Evolutionary conservation across 495 filamentous ascomycete genomes (phyloP).

Genomic region (Hypoxylon lienhwacheense): DNA sequence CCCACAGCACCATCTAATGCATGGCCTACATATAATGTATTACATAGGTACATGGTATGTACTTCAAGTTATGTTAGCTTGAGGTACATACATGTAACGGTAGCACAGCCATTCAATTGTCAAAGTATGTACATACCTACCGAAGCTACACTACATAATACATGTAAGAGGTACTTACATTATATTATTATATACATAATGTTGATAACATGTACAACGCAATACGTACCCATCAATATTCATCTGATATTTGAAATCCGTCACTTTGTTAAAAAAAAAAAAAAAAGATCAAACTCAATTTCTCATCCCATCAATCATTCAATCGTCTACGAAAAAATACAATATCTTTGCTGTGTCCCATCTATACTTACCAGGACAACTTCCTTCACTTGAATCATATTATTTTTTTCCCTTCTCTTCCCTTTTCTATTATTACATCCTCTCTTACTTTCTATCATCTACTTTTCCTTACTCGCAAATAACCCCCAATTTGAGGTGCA

Average conservation of each 20-base stretch:
- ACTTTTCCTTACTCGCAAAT: background rate
- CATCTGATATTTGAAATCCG: conserved; percentile 13
- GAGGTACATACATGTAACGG: too few relatives aligned
- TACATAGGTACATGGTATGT: too few relatives aligned
- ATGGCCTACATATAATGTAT: too few relatives aligned
- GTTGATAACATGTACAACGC: conserved; percentile 2
- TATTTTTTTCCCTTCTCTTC: background rate
- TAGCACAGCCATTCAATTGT: conserved; percentile 12
- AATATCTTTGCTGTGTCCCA: background rate
- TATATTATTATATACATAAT: too few relatives aligned
- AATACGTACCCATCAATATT: conserved; percentile 16
- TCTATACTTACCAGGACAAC: background rate
- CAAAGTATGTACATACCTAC: background rate
- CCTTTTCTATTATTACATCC: conserved; percentile 1
- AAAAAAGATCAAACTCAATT: conserved; percentile 21
- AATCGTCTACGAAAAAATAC: conserved; percentile 4
- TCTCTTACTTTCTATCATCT: background rate
- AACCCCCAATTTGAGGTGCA: conserved; percentile 6
- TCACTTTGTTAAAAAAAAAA: background rate
- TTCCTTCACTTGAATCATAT: background rate
- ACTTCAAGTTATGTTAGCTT: too few relatives aligned
- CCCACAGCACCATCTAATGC: too few relatives aligned
- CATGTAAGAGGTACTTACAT: too few relatives aligned
- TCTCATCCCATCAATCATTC: conserved; percentile 11
- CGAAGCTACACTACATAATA: too few relatives aligned